Evolutionary conservation across 2,329 filamentous ascomycete genomes (phyloP), one percentile per base, ranked within the genome.

Genomic region (Calonectria leucothoes): DNA sequence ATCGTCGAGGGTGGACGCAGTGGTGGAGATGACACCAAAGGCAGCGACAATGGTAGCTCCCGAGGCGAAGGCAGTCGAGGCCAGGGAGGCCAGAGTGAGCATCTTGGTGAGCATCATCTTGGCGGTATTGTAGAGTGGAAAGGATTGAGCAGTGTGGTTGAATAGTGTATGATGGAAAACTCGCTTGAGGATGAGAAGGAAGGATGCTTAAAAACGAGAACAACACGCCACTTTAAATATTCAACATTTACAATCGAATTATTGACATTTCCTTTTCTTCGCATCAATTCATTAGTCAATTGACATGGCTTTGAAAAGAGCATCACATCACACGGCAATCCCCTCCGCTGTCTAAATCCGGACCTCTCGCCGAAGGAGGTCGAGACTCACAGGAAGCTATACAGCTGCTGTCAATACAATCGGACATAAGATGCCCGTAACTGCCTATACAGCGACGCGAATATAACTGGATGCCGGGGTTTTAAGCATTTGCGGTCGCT

Each of bases 21-120:
- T 67, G 31, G 17, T 39, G 31, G 65, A 67, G 37, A 67, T 67
- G 51, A 45, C 37, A 14, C 35, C 65, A 17, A 57, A 12, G 20
- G 51, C 65, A 11, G 51, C 39, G 27, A 67, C 51, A 14, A 67
- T 67, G 49, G 65, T 67, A 15, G 27, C 35, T 23, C 65, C 65
- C 8, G 65, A 67, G 27, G 65, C 65, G 31, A 67, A 42, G 2
- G 65, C 65, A 20, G 49, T 39, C 51, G 65, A 67, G 35, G 31
- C 45, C 49, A 67, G n/a, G 48, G 51, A 23, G 29, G 65, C 37
- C 35, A 67, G 15, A 27, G 65, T 67, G 27, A 67, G 59, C 27
- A 67, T 27, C 65, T 67, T 67, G 27, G 65, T 45, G 51, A 67
- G 51, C 39, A 67, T 45, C 65, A 67, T 67, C 48, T 57, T 67